Evolutionary conservation across 768 basidiomycete species (phyloP), one percentile per base, ranked within the genome.

Genomic region (Chalciporus chontae): DNA sequence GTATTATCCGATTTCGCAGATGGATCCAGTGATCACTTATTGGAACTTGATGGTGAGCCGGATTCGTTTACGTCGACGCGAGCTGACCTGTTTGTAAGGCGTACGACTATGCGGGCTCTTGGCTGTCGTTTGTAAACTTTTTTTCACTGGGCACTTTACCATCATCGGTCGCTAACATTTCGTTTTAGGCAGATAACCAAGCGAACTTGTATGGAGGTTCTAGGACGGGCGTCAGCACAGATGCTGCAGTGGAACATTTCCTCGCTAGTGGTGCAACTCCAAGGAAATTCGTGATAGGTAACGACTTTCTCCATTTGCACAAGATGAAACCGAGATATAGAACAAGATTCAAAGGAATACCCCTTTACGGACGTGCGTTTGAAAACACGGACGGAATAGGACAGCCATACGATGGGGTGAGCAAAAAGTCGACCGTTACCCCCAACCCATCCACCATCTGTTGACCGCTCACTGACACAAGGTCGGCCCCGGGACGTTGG

Each of bases 301-400:
- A 43, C 61, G 39, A 19, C 3, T 15, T 13, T 34, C 13, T 17
- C 24, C 8, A 34, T 11, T 26, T 15, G 42, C 32, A 38, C 0
- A 21, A n/a, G 44, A 29, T 24, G 24, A 14, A n/a, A 14, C 6
- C 4, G 1, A 17, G 1, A 7, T 36, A 29, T 40, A 14, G 42
- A 41, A 21, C 3, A 18, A 15, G n/a, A 17, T 40, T 8, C n/a
- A 15, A 17, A 50, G 83, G 88, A 45, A 84, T 91, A 63, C 90
- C 90, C 4, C 72, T 90, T 4, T 93, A 91, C 58, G 90, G 89
- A 0, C 82, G 83, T 57, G 81, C 84, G 1, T 93, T 91, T 60
- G 83, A 87, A 60, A 70, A 78, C 27, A 91, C 89, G 0, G 58
- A 63, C 31, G 85, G 85, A 6, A 71, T 90, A 50, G 87, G 87